Percentiles rank a stretch among this genome's conserved stretches.
These are phyloP conservation scores for Pythium chondricola DNA, from an alignment of 352 stramenopile species.

Conservation along the genomic window DNA sequence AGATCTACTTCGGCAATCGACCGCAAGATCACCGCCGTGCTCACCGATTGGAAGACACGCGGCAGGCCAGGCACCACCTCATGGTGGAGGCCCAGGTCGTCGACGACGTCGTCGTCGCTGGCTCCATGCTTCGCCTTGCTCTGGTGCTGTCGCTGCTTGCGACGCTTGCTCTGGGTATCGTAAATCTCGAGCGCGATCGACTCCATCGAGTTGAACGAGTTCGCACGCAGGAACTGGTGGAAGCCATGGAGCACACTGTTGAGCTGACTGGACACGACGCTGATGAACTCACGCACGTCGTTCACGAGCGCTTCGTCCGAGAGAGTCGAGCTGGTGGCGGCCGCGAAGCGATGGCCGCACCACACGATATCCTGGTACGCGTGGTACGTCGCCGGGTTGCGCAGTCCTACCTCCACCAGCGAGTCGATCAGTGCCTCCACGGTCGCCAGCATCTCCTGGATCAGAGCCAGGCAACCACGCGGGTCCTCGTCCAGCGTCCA, in stretches of 20 bases:
- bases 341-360: slow-evolving; percentile 45
- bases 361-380: slow-evolving; percentile 85
- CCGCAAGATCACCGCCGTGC: slow-evolving; percentile 16
- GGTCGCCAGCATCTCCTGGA: slow-evolving; percentile 29
- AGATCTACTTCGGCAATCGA: slow-evolving; percentile 21
- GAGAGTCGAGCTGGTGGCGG: background rate
- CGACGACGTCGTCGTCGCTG: slow-evolving; percentile 3
- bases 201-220: slow-evolving; percentile 75
- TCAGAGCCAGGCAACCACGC: slow-evolving; percentile 9
- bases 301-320: slow-evolving; percentile 8
- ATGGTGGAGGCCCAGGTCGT: slow-evolving; percentile 14
- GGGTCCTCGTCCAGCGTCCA: slow-evolving; percentile 3
- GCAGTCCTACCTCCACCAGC: slow-evolving; percentile 43
- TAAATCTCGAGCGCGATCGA: slow-evolving; percentile 68
- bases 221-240: slow-evolving; percentile 70
- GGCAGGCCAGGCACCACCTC: slow-evolving; percentile 18
- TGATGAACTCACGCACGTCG: slow-evolving; percentile 45
- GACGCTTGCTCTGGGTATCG: slow-evolving; percentile 59
- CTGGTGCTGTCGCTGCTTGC: slow-evolving; percentile 15
- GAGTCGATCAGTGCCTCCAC: slow-evolving; percentile 55
- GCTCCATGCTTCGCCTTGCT: background rate
- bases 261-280: slow-evolving; percentile 54
- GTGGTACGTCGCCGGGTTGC: slow-evolving; percentile 56
- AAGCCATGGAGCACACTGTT: slow-evolving; percentile 67
- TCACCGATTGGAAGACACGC: slow-evolving; percentile 22